A percentile compares a stretch with the other conserved stretches of the same genome.
These are phyloP conservation scores for Sparassis latifolia DNA, from an alignment of 1,284 basidiomycete species.

Conservation along the genomic window DNA sequence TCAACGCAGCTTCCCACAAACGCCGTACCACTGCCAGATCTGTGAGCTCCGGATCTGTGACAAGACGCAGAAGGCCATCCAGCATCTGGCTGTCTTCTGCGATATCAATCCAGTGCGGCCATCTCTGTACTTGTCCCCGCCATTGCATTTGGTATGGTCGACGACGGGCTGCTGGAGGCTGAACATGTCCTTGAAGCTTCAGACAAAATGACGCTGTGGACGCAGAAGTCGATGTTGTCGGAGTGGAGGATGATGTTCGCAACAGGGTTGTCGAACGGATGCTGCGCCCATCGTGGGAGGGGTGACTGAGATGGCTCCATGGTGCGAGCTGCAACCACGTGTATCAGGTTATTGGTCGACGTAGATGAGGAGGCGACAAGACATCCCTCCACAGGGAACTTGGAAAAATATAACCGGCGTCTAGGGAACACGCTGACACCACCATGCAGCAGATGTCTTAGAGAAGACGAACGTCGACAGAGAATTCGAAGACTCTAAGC, in stretches of 20 bases:
- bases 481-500: too few species aligned
- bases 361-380: too few species aligned
- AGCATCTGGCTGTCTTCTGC: constrained; percentile 11
- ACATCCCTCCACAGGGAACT: too few species aligned
- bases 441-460: too few species aligned
- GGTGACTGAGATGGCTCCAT: too few species aligned
- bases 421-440: too few species aligned
- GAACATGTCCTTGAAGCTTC: constrained; percentile 14
- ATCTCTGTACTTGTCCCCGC: background rate
- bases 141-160: background rate
- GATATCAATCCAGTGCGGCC: constrained; percentile 3
- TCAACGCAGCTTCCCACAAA: constrained; percentile 6
- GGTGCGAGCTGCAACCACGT: too few species aligned
- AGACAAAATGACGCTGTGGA: constrained; percentile 5
- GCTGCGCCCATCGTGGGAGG: too few species aligned
- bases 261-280: constrained; percentile 31
- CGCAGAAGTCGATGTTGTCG: constrained; percentile 7
- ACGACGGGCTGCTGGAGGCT: constrained; percentile 3
- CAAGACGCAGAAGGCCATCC: constrained; percentile 15
- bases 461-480: too few species aligned
- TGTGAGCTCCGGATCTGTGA: constrained; percentile 6
- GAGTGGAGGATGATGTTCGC: constrained; percentile 26
- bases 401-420: too few species aligned
- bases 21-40: constrained; percentile 5
- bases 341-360: too few species aligned